Evolutionary conservation across 1,139 yeast genomes (phyloP).

Genomic region (Suhomyces coccinellae): DNA sequence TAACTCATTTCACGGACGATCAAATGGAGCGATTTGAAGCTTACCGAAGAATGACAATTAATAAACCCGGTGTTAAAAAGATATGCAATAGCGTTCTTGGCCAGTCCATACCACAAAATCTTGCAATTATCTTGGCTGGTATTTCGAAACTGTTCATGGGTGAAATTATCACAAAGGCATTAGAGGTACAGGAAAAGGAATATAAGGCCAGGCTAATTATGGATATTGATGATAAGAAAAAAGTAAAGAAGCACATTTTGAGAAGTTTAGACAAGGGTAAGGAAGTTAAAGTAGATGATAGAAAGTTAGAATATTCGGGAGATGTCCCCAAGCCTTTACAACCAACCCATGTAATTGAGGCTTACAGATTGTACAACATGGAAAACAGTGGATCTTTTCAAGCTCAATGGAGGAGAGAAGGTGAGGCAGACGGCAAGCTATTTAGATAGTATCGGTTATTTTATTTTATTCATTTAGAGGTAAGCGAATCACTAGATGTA

Average conservation of each 20-base stretch:
- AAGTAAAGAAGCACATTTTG: slow-evolving; percentile 30
- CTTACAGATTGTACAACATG: slow-evolving; percentile 71
- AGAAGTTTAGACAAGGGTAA: slow-evolving; percentile 31
- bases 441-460: slow-evolving; percentile 43
- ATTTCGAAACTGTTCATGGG: slow-evolving; percentile 86
- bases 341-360: slow-evolving; percentile 86
- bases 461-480: too few relatives aligned
- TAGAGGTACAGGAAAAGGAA: slow-evolving; percentile 61
- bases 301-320: slow-evolving; percentile 35
- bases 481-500: too few relatives aligned
- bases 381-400: slow-evolving; percentile 69
- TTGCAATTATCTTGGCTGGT: slow-evolving; percentile 83
- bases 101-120: slow-evolving; percentile 80
- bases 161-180: slow-evolving; percentile 80
- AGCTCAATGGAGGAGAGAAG: slow-evolving; percentile 70
- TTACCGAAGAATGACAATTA: slow-evolving; percentile 79
- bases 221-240: slow-evolving; percentile 41
- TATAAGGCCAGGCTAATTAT: slow-evolving; percentile 43
- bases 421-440: slow-evolving; percentile 67
- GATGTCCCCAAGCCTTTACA: slow-evolving; percentile 61
- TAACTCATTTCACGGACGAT: slow-evolving; percentile 73
- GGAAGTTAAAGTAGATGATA: slow-evolving; percentile 33
- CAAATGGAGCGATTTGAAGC: slow-evolving; percentile 90
- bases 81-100: slow-evolving; percentile 77
- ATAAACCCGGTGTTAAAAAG: slow-evolving; percentile 77